These are phyloP conservation scores for Pseudevernia furfuracea DNA, from an alignment of 495 filamentous ascomycete species.

Conservation along the genomic window DNA sequence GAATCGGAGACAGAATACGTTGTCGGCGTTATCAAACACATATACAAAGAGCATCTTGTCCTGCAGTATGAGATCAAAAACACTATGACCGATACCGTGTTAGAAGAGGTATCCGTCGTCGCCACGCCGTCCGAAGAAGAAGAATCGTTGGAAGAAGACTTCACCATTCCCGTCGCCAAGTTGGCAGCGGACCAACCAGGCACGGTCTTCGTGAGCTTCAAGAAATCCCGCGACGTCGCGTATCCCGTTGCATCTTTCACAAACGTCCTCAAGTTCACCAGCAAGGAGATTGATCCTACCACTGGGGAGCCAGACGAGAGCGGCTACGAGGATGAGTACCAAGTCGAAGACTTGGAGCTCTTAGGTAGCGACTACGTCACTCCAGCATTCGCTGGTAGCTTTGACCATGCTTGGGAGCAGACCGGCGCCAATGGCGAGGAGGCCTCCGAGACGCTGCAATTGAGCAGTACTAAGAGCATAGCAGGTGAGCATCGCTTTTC, in stretches of 20 bases:
- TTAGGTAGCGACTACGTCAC: slow-evolving; percentile 87
- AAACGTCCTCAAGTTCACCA: slow-evolving; percentile 92
- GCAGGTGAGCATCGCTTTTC: slow-evolving; percentile 55
- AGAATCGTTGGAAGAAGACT: slow-evolving; percentile 69
- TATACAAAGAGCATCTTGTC: slow-evolving; percentile 94
- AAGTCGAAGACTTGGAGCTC: slow-evolving; percentile 90
- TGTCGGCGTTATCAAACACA: slow-evolving; percentile 86
- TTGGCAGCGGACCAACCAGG: slow-evolving; percentile 76
- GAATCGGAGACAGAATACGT: slow-evolving; percentile 98
- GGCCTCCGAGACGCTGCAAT: slow-evolving; percentile 82
- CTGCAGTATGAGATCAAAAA: slow-evolving; percentile 98
- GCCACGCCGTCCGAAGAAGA: slow-evolving; percentile 79
- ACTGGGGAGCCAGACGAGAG: slow-evolving; percentile 84
- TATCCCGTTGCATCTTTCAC: slow-evolving; percentile 75
- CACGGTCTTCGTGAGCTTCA: slow-evolving; percentile 91
- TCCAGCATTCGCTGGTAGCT: slow-evolving; percentile 87
- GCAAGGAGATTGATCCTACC: slow-evolving; percentile 94
- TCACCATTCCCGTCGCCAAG: slow-evolving; percentile 82
- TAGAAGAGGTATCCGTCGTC: slow-evolving; percentile 84
- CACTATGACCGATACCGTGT: slow-evolving; percentile 79
- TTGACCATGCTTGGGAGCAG: slow-evolving; percentile 95
- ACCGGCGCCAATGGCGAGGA: slow-evolving; percentile 82
- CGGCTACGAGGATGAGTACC: slow-evolving; percentile 96
- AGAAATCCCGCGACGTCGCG: slow-evolving; percentile 55
- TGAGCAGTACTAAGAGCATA: slow-evolving; percentile 86